Conservation (phyloP, 2,329 filamentous ascomycete species). For the Epichloe typhina region DNA sequence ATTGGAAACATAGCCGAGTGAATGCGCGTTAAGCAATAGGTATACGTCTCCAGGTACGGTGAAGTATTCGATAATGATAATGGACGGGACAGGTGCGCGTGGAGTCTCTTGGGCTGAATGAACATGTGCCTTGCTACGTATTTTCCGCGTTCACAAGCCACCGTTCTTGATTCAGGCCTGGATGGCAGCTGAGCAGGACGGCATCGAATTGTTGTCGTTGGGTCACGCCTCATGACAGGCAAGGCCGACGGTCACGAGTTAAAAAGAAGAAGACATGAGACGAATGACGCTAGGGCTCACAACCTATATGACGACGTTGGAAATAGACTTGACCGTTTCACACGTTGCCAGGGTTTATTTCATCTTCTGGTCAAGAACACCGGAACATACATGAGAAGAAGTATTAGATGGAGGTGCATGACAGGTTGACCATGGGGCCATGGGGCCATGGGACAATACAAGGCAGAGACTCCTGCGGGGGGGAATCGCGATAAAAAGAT, state of each 20-base stretch:
- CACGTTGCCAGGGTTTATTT: too few relatives aligned
- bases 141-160: neutral
- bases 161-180: neutral
- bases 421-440: too few relatives aligned
- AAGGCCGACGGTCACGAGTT: neutral
- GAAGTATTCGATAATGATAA: conserved; percentile 10
- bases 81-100: neutral
- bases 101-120: neutral
- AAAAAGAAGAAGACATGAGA: neutral
- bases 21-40: conserved; percentile 5
- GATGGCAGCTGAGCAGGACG: neutral
- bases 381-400: too few relatives aligned
- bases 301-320: neutral
- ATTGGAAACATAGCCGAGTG: conserved; percentile 5
- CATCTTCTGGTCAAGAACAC: too few relatives aligned
- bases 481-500: neutral
- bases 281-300: conserved; percentile 5
- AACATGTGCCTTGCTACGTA: neutral
- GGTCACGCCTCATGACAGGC: neutral
- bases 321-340: neutral
- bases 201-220: neutral
- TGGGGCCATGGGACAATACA: too few relatives aligned
- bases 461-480: neutral
- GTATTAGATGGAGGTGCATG: too few relatives aligned
- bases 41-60: neutral